Evolutionary conservation across 805 yeast genomes (phyloP).

Genomic region (Naumovozyma baii): DNA sequence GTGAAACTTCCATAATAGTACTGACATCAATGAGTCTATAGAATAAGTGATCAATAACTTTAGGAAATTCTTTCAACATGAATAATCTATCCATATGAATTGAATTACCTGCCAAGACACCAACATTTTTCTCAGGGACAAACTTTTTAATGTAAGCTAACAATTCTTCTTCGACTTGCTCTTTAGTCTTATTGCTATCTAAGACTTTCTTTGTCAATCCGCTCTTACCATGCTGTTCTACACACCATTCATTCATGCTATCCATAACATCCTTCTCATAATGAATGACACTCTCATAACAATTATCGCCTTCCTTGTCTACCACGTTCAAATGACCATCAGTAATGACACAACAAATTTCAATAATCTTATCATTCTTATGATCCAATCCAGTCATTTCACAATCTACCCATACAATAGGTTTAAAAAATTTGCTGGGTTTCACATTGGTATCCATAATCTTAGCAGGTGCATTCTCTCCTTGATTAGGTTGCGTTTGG

Average conservation of each 20-base stretch:
- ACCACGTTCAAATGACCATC: conserved; percentile 68
- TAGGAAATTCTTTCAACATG: conserved; percentile 75
- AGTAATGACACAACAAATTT: conserved; percentile 83
- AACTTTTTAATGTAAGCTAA: conserved; percentile 48
- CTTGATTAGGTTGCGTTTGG: no score
- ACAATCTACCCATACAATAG: conserved; percentile 91
- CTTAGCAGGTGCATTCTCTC: no score
- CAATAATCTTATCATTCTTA: conserved; percentile 75
- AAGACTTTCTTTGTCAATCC: conserved; percentile 74
- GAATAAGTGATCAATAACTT: conserved; percentile 47
- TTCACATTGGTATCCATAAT: no score
- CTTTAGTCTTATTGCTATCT: conserved; percentile 42
- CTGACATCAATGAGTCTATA: conserved; percentile 88
- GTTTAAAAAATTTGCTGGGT: conserved; percentile 16
- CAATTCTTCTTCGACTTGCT: conserved; percentile 57
- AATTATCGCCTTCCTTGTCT: conserved; percentile 41
- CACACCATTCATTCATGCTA: conserved; percentile 83
- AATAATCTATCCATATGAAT: conserved; percentile 87
- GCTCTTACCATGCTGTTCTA: conserved; percentile 61
- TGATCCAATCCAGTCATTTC: conserved; percentile 95
- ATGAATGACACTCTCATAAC: conserved; percentile 77
- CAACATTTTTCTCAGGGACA: conserved; percentile 45
- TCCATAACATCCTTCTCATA: conserved; percentile 53
- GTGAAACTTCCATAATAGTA: conserved; percentile 70
- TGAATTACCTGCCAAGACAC: conserved; percentile 82